A percentile compares a stretch with the other conserved stretches of the same genome.
These are phyloP conservation scores for Ophiostoma fasciatum DNA, from an alignment of 2,329 filamentous ascomycete species.

Conservation along the genomic window DNA sequence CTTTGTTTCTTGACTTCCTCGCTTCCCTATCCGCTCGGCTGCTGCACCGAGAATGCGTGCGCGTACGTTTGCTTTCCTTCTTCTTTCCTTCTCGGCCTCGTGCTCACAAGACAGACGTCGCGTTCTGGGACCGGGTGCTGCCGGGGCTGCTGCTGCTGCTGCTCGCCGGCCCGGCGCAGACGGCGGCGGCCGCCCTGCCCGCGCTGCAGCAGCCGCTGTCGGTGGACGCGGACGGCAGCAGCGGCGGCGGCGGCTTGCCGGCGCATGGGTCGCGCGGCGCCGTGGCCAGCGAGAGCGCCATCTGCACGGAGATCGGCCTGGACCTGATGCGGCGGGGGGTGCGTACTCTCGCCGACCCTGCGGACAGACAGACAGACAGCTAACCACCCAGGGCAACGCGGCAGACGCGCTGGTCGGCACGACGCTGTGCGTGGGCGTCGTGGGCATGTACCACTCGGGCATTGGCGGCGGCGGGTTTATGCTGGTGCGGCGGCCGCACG, in stretches of 20 bases:
- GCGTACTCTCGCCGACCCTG: constrained; percentile 3
- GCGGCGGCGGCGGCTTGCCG: too few species aligned
- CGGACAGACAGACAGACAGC: too few species aligned
- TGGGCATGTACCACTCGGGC: constrained; percentile 66
- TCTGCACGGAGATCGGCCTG: constrained; percentile 56
- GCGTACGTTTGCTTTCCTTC: too few species aligned
- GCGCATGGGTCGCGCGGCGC: too few species aligned
- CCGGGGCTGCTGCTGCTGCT: constrained; percentile 1
- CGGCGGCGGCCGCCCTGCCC: constrained; percentile 1
- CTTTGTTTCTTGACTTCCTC: too few species aligned
- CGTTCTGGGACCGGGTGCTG: background rate
- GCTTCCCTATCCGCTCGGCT: too few species aligned
- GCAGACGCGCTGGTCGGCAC: constrained; percentile 64
- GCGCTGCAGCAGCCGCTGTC: constrained; percentile 7
- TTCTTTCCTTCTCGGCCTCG: background rate
- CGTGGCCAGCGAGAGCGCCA: constrained; percentile 52
- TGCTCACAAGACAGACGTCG: background rate
- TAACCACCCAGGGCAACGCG: constrained; percentile 46
- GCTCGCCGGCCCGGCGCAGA: constrained; percentile 2
- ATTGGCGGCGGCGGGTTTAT: constrained; percentile 88
- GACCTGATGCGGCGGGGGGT: constrained; percentile 41
- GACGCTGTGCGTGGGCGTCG: constrained; percentile 59
- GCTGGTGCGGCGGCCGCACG: constrained; percentile 55
- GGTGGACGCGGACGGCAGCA: too few species aligned
- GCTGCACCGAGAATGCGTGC: too few species aligned